Evolutionary conservation across 164 flowering plant species (phyloP), one percentile per base, ranked within the genome.

Genomic region (Euptelea pleiosperma): DNA sequence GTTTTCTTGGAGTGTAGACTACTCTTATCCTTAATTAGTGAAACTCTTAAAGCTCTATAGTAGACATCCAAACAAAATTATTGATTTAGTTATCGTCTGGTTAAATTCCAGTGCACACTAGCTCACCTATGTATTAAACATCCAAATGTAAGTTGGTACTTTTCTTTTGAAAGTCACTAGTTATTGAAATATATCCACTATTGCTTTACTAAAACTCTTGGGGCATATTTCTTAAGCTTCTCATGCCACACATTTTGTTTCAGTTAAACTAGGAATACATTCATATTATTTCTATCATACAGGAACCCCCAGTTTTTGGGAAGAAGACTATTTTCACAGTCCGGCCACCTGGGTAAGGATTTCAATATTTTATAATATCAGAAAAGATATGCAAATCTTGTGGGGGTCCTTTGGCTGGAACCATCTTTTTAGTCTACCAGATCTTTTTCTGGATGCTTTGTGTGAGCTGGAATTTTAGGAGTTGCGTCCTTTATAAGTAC

Each of bases 221-320:
- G 14, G 10, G 16, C 35, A 6, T n/a, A 4, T 18, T 29, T 31
- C 10, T 6, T 25, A 2, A 51, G 22, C 8, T 26, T n/a, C 2
- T 3, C 18, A 18, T 12, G 8, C 42, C 5, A 14, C 15, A 15
- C 24, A 2, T 21, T 2, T 33, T 45, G 30, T 35, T 35, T 28
- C 21, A 57, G 50, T 2, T 29, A 37, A 53, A 6, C 6, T 22
- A 21, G 16, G 28, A 49, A 60, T 28, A 40, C 25, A 25, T 55
- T 35, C 21, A 15, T 54, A 37, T 21, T 39, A 37, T 67, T 66
- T 18, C 8, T 59, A 15, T 68, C 28, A 53, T 66, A 34, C 72
- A 93, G 99, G 97, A 82, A 52, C 86, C 99, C 1, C 99, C 99
- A 3, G 84, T 93, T 57, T 83, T 93, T 66, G 99, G 96, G 44